A percentile compares a stretch with the other conserved stretches of the same genome.
phyloP scores from a whole-genome alignment of 768 basidiomycete species.

The Stropharia rugosoannulata region DNA sequence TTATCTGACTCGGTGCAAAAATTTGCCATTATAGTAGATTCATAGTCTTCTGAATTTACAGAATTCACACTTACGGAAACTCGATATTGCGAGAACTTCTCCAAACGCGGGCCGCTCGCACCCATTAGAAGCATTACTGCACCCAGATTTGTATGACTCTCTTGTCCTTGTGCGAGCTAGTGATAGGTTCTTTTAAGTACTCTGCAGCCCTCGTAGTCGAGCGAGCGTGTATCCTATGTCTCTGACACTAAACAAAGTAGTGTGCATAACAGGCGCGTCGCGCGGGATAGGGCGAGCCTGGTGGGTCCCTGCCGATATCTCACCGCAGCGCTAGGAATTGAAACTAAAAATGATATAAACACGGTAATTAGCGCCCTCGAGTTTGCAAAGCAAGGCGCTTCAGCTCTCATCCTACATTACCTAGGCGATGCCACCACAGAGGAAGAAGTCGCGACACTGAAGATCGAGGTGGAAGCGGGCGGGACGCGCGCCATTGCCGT shows the following conservation, averaged over 20 bases:
- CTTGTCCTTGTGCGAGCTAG: too few species aligned
- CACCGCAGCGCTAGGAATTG: background rate
- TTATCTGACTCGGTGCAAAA: too few species aligned
- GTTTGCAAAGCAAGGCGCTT: constrained; percentile 63
- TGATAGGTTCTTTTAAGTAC: background rate
- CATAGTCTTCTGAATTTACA: too few species aligned
- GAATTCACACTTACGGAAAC: too few species aligned
- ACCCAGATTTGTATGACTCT: too few species aligned
- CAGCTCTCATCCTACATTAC: constrained; percentile 65
- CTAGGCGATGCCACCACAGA: constrained; percentile 57
- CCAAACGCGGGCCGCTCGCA: too few species aligned
- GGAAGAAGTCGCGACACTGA: constrained; percentile 45
- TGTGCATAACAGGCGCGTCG: constrained; percentile 73
- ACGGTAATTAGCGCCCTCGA: constrained; percentile 46
- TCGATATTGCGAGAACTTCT: too few species aligned
- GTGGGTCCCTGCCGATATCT: constrained; percentile 19
- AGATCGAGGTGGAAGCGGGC: constrained; percentile 40
- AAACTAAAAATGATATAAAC: background rate
- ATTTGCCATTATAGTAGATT: too few species aligned
- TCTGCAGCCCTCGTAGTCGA: background rate
- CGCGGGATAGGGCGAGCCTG: constrained; percentile 74
- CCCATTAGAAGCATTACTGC: too few species aligned
- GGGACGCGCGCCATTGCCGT: constrained; percentile 46
- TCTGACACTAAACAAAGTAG: constrained; percentile 54
- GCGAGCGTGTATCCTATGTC: constrained; percentile 27